Evolutionary conservation across 768 basidiomycete genomes (phyloP).

Genomic region (Asterophora lycoperdoides): DNA sequence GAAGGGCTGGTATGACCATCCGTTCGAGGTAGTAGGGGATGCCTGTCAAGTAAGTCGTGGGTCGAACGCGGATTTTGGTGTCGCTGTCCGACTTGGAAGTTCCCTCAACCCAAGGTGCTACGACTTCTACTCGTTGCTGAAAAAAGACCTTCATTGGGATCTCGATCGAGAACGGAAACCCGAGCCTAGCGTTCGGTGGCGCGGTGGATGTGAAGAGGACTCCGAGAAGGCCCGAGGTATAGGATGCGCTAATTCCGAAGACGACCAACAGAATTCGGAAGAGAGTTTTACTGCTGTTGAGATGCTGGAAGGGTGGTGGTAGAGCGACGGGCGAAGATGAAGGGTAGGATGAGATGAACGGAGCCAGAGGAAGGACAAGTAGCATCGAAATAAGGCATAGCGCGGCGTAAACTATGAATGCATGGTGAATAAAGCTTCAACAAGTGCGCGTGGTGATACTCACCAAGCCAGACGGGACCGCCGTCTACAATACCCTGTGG

Average conservation of each 20-base stretch:
- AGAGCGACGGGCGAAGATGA: neutral
- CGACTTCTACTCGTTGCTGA: constrained; percentile 49
- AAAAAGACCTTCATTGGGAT: constrained; percentile 71
- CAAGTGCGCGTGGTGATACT: constrained; percentile 7
- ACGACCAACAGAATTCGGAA: constrained; percentile 22
- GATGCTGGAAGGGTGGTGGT: neutral
- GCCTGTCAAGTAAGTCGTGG: constrained; percentile 43
- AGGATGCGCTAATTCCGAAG: constrained; percentile 38
- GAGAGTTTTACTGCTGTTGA: constrained; percentile 6
- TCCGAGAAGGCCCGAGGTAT: constrained; percentile 25
- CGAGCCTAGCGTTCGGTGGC: constrained; percentile 21
- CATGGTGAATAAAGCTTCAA: constrained; percentile 1
- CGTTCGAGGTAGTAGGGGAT: constrained; percentile 38
- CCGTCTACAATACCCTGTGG: constrained; percentile 65
- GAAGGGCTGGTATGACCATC: constrained; percentile 33
- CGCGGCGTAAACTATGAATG: constrained; percentile 43
- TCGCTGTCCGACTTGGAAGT: constrained; percentile 2
- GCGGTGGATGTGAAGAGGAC: constrained; percentile 4
- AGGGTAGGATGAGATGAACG: constrained; percentile 40
- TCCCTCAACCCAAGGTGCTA: constrained; percentile 21
- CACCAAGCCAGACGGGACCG: constrained; percentile 47
- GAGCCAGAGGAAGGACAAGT: constrained; percentile 55
- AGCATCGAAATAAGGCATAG: constrained; percentile 45
- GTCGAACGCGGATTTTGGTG: constrained; percentile 19
- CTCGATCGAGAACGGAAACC: constrained; percentile 59